A percentile compares a stretch with the other conserved stretches of the same genome.
These are phyloP conservation scores for Oryza australiensis DNA, from an alignment of 176 grass and related monocot genomes.

Conservation along the genomic window DNA sequence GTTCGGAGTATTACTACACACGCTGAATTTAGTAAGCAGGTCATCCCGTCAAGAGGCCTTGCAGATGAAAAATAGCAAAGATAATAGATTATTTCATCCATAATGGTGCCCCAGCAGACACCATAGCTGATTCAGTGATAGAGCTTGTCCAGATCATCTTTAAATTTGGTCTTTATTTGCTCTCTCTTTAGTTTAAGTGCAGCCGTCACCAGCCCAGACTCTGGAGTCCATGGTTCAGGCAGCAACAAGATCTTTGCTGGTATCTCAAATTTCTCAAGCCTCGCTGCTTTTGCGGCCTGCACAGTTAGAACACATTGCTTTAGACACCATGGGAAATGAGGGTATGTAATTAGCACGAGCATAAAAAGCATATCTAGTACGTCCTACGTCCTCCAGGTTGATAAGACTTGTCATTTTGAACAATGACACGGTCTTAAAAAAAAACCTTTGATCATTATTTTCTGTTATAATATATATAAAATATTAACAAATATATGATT, in stretches of 20 bases:
- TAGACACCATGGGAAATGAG: not conserved
- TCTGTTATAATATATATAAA: too few species aligned
- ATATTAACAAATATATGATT: too few species aligned
- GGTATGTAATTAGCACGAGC: not conserved
- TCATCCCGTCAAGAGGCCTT: not conserved
- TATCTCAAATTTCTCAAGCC: slow-evolving; percentile 71
- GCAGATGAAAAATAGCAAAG: not conserved
- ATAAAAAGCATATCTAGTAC: not conserved
- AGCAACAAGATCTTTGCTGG: slow-evolving; percentile 62
- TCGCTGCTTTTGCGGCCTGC: slow-evolving; percentile 56
- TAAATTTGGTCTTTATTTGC: slow-evolving; percentile 68
- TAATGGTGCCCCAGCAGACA: not conserved
- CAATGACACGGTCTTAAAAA: too few species aligned
- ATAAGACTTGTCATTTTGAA: too few species aligned
- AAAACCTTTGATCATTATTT: too few species aligned
- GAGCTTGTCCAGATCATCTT: slow-evolving; percentile 51
- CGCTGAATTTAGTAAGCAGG: not conserved
- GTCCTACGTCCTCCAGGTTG: too few species aligned
- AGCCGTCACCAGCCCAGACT: slow-evolving; percentile 74
- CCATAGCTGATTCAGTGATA: slow-evolving; percentile 37
- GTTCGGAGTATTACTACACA: not conserved
- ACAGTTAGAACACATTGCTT: not conserved
- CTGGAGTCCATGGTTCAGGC: slow-evolving; percentile 77
- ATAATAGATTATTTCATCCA: slow-evolving; percentile 10
- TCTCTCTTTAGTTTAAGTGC: slow-evolving; percentile 84